Percentiles rank a stretch among this genome's conserved stretches.
Conservation (phyloP, 2,329 filamentous ascomycete species). For the Arthroderma sp. region DNA sequence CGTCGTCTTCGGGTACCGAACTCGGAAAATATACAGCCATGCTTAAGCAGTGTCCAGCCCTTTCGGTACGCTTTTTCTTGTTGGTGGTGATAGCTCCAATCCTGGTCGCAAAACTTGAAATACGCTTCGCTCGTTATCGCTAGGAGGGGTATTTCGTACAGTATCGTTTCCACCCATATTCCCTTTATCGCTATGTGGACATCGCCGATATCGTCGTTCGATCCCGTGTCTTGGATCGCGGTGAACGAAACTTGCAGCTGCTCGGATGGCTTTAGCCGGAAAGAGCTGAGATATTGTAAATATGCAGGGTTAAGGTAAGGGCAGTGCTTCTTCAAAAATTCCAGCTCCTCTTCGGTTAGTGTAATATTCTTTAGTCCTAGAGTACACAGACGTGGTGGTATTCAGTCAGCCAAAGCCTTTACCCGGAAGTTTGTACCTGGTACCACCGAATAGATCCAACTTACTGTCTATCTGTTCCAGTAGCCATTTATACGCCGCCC, state of each 20-base stretch:
- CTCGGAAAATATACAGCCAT: conserved; percentile 81
- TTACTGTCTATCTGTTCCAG: conserved; percentile 66
- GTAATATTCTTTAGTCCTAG: conserved; percentile 69
- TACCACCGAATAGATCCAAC: conserved; percentile 14
- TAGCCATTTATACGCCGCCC: conserved; percentile 74
- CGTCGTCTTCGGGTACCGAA: conserved; percentile 81
- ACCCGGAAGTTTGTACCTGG: background rate
- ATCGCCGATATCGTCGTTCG: conserved; percentile 57
- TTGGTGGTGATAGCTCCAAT: conserved; percentile 82
- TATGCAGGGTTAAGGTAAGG: conserved; percentile 67
- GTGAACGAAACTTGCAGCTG: conserved; percentile 62
- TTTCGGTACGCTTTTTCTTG: conserved; percentile 75
- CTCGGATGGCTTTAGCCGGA: conserved; percentile 66
- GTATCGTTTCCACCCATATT: conserved; percentile 84
- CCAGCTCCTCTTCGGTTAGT: conserved; percentile 64
- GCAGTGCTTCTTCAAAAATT: conserved; percentile 66
- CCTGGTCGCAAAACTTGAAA: conserved; percentile 88
- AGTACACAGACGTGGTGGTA: background rate
- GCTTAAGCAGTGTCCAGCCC: conserved; percentile 61
- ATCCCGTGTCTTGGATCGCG: conserved; percentile 42
- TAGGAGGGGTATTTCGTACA: conserved; percentile 92
- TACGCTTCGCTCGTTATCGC: conserved; percentile 90
- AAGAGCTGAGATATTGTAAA: conserved; percentile 66
- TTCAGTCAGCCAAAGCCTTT: too few species aligned
- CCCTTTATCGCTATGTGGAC: conserved; percentile 66